Base-by-base conservation (phyloP, 2,329 filamentous ascomycete species). In the Fusarium sterilihyphosum region DNA sequence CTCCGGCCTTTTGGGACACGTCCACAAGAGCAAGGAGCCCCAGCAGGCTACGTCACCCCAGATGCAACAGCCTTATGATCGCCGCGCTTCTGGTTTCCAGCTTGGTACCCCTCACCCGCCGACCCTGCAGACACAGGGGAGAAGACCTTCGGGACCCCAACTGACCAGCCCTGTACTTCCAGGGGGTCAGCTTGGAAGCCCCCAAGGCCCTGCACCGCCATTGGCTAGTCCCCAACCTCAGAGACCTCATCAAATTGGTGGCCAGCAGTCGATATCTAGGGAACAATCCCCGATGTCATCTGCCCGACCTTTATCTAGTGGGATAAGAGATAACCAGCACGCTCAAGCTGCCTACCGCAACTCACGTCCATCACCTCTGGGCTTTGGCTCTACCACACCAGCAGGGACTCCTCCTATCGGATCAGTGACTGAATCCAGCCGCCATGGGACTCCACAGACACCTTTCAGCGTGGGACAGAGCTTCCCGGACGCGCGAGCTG, bases 1-100 rank as follows among this genome's bases (percentile, higher is more conserved):
- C 24, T 80, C 79, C 8, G 78, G 78, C 6, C 67, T 82, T 16
- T 46, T 82, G 24, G 80, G 80, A 6, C 79, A 76, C 37, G 71
- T 69, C 17, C 71, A 74, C 13, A 80, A 71, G 44, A 67, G 70
- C 47, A 70, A 74, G 33, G 75, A 75, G 26, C 31, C 63, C 8
- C 67, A 66, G 22, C 70, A 72, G 24, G 54, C 29, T 22, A 56
- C 44, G 16, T 22, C 58, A 8, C 40, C 67, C 26, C 64, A 74
- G 18, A 65, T 44, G 24, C 75, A 77, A 38, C 75, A 71, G 44
- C 61, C 65, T 52, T 64, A 60, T 52, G 69, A 37, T 33, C 67
- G 56, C 14, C 53, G 44, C 18, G 44, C 65, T 60, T 73, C 72
- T 41, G 64, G 43, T 13, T 37, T 43, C n/a, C 72, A 61, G 24